Conservation (phyloP, 495 filamentous ascomycete genomes). For the Barbatosphaeria neglecta region DNA sequence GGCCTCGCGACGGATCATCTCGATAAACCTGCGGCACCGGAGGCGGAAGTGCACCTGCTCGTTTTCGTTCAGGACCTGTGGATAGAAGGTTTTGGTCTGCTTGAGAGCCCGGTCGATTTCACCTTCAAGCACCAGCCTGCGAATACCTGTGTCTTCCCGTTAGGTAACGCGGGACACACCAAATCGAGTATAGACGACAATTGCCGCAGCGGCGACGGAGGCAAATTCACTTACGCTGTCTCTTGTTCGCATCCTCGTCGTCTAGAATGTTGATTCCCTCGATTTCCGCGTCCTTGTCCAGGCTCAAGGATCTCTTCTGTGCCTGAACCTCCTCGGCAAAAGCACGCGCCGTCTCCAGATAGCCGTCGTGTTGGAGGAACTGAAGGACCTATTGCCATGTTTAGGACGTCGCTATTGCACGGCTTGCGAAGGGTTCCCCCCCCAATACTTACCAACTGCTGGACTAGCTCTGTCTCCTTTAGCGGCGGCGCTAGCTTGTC, state of each 20-base stretch:
- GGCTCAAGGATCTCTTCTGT: slow-evolving; percentile 54
- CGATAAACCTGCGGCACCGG: slow-evolving; percentile 83
- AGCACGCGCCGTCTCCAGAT: slow-evolving; percentile 83
- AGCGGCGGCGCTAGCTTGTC: slow-evolving; percentile 52
- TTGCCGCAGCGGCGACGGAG: too few relatives aligned
- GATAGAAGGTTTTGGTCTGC: slow-evolving; percentile 67
- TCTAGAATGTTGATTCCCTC: slow-evolving; percentile 65
- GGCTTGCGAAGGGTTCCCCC: neutral
- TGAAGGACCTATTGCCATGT: slow-evolving; percentile 52
- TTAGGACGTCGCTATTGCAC: slow-evolving; percentile 4
- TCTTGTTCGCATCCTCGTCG: slow-evolving; percentile 61
- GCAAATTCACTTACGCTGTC: slow-evolving; percentile 84
- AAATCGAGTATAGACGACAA: neutral
- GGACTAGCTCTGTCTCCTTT: slow-evolving; percentile 67
- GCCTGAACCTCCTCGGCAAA: slow-evolving; percentile 74
- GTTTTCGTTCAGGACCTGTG: slow-evolving; percentile 70
- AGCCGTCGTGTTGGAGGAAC: slow-evolving; percentile 90
- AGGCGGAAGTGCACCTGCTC: slow-evolving; percentile 85
- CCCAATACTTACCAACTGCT: slow-evolving; percentile 50
- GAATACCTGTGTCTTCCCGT: slow-evolving; percentile 57
- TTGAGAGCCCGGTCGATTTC: slow-evolving; percentile 86
- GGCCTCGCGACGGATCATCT: slow-evolving; percentile 79
- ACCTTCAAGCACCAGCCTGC: slow-evolving; percentile 79
- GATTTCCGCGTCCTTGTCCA: slow-evolving; percentile 38
- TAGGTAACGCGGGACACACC: too few relatives aligned